Evolutionary conservation across 2,329 filamentous ascomycete genomes (phyloP), one percentile per base, ranked within the genome.

Genomic region (Penicillium decumbens): DNA sequence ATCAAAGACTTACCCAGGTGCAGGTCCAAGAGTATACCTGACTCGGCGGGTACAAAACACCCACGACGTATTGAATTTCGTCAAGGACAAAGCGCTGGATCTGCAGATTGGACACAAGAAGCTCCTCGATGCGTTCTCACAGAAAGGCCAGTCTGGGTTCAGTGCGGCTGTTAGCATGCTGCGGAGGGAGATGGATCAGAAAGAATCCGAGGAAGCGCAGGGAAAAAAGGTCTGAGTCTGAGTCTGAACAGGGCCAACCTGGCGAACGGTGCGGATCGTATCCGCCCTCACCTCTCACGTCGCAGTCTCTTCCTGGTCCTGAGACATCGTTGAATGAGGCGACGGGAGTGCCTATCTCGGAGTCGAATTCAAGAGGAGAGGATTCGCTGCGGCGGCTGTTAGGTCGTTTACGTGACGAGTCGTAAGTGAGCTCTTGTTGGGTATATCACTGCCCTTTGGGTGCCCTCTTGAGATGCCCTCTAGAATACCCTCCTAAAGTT

Each of bases 21-120:
- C 71, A 24, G 63, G 67, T 29, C 76, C 83, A 1, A 83, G 77
- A 15, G 75, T 88, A 13, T 87, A 85, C 58, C 64, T 80, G 23
- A 80, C 72, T 1, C 69, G 77, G 27, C 69, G 77, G 18, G 75
- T 80, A 4, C 77, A 80, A 48, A 69, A 65, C 3, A 71, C 65
- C 54, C 62, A 64, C 43, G 64, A 68, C 7, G 59, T 72, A 28
- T 55, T 67, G 59, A 62, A 62, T 37, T 56, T 69, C 35, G 61
- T 66, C 24, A 62, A 61, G 41, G 61, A 68, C 12, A 56, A 62
- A n/a, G 54, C 57, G 35, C 42, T 55, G 39, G 54, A 58, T 35
- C 43, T 61, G 39, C 58, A 61, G 24, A 51, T 55, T 8, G 58
- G 53, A 0, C 33, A 47, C 6, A 47, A 33, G 10, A 54, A 30